Conservation (phyloP, 495 filamentous ascomycete species). For the Annulohypoxylon bovei region DNA sequence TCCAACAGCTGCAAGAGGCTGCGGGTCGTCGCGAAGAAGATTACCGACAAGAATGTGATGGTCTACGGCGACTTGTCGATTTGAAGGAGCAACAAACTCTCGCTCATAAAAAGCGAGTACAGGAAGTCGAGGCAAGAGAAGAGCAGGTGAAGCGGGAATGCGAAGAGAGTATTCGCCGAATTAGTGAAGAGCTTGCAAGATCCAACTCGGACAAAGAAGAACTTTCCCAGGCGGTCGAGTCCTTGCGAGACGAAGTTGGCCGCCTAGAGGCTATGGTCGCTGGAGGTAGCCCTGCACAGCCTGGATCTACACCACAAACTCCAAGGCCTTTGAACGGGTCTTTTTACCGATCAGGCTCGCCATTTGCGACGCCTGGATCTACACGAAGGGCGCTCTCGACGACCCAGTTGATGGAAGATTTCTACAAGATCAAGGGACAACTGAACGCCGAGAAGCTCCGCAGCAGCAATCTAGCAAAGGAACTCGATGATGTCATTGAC, state of each 20-base stretch:
- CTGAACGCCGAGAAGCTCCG: constrained; percentile 72
- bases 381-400: constrained; percentile 59
- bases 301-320: constrained; percentile 64
- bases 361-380: constrained; percentile 64
- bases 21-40: constrained; percentile 79
- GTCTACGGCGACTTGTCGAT: constrained; percentile 79
- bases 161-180: constrained; percentile 79
- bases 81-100: constrained; percentile 84
- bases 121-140: constrained; percentile 79
- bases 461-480: constrained; percentile 72
- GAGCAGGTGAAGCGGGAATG: constrained; percentile 83
- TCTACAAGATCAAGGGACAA: constrained; percentile 63
- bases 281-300: constrained; percentile 40
- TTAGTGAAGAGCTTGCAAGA: constrained; percentile 74
- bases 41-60: constrained; percentile 84
- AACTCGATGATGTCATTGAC: constrained; percentile 81
- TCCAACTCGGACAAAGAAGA: constrained; percentile 76
- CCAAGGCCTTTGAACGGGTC: constrained; percentile 65
- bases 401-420: constrained; percentile 62
- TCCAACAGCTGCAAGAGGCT: constrained; percentile 86
- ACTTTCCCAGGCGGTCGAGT: constrained; percentile 71
- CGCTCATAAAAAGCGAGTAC: constrained; percentile 80
- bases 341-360: constrained; percentile 56
- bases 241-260: constrained; percentile 76
- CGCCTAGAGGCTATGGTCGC: constrained; percentile 63